These are phyloP conservation scores for Boletus semigastroideus DNA, from an alignment of 1,284 basidiomycete genomes.

Conservation along the genomic window DNA sequence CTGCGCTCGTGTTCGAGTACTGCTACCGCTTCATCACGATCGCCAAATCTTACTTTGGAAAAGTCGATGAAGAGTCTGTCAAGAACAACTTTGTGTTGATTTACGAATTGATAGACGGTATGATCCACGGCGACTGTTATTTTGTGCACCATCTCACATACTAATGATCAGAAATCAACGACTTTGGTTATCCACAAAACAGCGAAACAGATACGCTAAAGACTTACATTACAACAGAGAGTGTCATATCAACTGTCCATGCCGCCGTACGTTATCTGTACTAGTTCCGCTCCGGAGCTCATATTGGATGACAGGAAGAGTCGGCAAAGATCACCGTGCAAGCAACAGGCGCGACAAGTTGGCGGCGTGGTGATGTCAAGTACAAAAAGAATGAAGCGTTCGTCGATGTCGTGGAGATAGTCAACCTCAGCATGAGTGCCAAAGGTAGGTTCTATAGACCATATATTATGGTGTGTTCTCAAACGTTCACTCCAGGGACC, in stretches of 20 bases:
- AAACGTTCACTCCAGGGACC: slow-evolving; percentile 55
- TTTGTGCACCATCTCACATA: not conserved
- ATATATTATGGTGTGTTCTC: not conserved
- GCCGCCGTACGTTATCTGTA: slow-evolving; percentile 61
- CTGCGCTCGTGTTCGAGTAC: slow-evolving; percentile 97
- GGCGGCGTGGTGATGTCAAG: slow-evolving; percentile 92
- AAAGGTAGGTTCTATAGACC: slow-evolving; percentile 59
- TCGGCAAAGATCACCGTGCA: slow-evolving; percentile 96
- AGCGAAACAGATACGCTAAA: slow-evolving; percentile 98
- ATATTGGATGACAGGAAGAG: slow-evolving; percentile 68
- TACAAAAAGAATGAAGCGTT: slow-evolving; percentile 99
- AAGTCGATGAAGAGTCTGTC: slow-evolving; percentile 95
- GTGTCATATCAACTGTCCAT: slow-evolving; percentile 80
- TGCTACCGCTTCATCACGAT: slow-evolving; percentile 95
- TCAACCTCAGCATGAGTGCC: slow-evolving; percentile 95
- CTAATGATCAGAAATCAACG: slow-evolving; percentile 78
- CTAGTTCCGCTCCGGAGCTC: not conserved
- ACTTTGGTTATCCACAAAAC: slow-evolving; percentile 99
- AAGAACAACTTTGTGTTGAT: slow-evolving; percentile 99
- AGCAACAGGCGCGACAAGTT: slow-evolving; percentile 92
- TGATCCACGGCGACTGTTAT: slow-evolving; percentile 17
- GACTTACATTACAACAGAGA: slow-evolving; percentile 97
- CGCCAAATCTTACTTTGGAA: slow-evolving; percentile 93
- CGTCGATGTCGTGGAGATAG: slow-evolving; percentile 95
- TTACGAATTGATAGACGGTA: slow-evolving; percentile 94